phyloP scores from a whole-genome alignment of 2,329 filamentous ascomycete species.

The Aspergillus pseudoglaucus region DNA sequence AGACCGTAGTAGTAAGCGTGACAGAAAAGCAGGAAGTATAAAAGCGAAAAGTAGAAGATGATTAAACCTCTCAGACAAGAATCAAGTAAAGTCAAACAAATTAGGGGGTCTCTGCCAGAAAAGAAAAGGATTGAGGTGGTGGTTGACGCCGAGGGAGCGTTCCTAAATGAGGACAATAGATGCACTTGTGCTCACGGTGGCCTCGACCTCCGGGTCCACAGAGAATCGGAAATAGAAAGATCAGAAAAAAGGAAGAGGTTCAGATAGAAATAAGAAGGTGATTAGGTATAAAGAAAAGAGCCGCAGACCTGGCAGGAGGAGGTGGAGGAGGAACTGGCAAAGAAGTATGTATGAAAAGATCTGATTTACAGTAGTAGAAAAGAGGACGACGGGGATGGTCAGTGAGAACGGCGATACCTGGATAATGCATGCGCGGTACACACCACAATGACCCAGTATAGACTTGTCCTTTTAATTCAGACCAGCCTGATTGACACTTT shows the following conservation, averaged over 20 bases:
- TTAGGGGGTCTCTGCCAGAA: background rate
- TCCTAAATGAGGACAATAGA: background rate
- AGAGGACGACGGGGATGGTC: conserved; percentile 15
- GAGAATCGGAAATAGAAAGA: conserved; percentile 1
- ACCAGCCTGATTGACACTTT: too few relatives aligned
- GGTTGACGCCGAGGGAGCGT: background rate
- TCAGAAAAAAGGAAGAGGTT: background rate
- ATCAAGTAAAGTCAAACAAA: conserved; percentile 1
- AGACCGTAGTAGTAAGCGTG: background rate
- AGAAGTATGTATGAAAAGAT: background rate
- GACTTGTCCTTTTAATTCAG: too few relatives aligned
- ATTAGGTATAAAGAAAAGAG: too few relatives aligned
- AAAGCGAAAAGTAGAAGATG: conserved; percentile 1
- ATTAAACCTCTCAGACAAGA: conserved; percentile 3
- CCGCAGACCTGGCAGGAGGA: background rate
- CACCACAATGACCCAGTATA: too few relatives aligned
- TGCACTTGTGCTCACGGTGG: background rate
- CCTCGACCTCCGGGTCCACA: too few relatives aligned
- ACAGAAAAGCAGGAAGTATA: background rate
- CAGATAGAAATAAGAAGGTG: too few relatives aligned
- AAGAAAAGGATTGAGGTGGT: background rate
- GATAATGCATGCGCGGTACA: too few relatives aligned
- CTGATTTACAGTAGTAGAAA: conserved; percentile 7
- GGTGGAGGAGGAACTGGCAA: conserved; percentile 1
- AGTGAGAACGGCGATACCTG: conserved; percentile 11